Percentiles rank a stretch among this genome's conserved stretches.
Conservation (phyloP, 202 grass and related monocot species). For the Hordeum pubiflorum region DNA sequence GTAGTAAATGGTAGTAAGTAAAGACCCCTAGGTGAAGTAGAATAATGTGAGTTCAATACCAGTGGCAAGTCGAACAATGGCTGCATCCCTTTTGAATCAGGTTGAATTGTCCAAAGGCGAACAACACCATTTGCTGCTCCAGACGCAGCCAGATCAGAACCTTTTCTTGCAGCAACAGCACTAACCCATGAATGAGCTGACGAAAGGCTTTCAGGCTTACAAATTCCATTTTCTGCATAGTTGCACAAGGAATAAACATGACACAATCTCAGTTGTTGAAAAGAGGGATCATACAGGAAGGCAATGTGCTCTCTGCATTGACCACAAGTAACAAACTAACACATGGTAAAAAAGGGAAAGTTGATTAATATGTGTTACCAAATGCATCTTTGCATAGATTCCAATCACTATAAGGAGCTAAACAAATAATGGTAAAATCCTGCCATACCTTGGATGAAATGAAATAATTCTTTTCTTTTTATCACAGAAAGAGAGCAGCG, state of each 20-base stretch:
- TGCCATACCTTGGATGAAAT: neutral
- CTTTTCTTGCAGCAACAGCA: slow-evolving; percentile 54
- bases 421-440: neutral
- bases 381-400: neutral
- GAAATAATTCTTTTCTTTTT: neutral
- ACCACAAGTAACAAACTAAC: neutral
- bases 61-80: slow-evolving; percentile 39
- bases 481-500: neutral
- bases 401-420: neutral
- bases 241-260: neutral
- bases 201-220: slow-evolving; percentile 15
- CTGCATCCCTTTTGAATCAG: slow-evolving; percentile 51
- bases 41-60: slow-evolving; percentile 26
- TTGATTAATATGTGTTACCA: neutral
- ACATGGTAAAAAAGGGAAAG: neutral
- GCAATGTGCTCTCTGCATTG: neutral
- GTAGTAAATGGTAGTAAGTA: neutral
- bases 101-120: slow-evolving; percentile 49
- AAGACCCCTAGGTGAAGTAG: neutral
- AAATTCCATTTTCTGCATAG: slow-evolving; percentile 32
- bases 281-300: neutral
- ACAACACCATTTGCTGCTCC: slow-evolving; percentile 57
- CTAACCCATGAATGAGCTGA: slow-evolving; percentile 56
- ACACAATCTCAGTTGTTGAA: neutral
- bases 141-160: slow-evolving; percentile 67